Conservation (phyloP, 2,329 filamentous ascomycete genomes). For the Drechmeria coniospora region DNA sequence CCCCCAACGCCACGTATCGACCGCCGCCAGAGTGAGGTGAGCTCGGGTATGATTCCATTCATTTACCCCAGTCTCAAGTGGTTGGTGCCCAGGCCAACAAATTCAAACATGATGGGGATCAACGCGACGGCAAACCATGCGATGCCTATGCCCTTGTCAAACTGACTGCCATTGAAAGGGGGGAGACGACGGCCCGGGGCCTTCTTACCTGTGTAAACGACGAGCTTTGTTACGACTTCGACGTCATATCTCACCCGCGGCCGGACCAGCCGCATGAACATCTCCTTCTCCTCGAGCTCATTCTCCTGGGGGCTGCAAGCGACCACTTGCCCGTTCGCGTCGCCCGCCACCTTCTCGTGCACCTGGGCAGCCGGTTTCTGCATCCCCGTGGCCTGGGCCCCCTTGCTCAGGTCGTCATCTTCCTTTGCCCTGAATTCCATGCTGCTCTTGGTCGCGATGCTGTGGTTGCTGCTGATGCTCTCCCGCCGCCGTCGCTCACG, state of each 20-base stretch:
- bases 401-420: conserved; percentile 22
- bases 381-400: conserved; percentile 26
- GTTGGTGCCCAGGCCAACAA: conserved; percentile 34
- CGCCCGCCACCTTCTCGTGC: conserved; percentile 62
- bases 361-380: conserved; percentile 38
- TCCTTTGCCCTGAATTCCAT: conserved; percentile 24
- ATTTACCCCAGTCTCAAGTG: too few species aligned
- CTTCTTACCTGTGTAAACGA: conserved; percentile 74
- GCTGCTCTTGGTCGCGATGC: conserved; percentile 28
- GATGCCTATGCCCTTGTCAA: conserved; percentile 42
- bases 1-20: too few species aligned
- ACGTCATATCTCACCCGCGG: conserved; percentile 91
- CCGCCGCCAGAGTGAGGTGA: too few species aligned
- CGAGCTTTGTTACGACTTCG: conserved; percentile 93
- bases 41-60: too few species aligned
- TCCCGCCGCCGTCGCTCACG: conserved; percentile 49
- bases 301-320: conserved; percentile 24
- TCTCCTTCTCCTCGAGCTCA: conserved; percentile 52
- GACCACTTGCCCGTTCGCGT: conserved; percentile 29
- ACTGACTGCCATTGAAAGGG: conserved; percentile 1
- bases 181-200: not conserved
- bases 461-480: conserved; percentile 37
- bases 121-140: conserved; percentile 64
- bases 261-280: conserved; percentile 72
- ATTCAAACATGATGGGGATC: conserved; percentile 59